Conservation (phyloP, 495 filamentous ascomycete species). For the Filosporella fistucella region DNA sequence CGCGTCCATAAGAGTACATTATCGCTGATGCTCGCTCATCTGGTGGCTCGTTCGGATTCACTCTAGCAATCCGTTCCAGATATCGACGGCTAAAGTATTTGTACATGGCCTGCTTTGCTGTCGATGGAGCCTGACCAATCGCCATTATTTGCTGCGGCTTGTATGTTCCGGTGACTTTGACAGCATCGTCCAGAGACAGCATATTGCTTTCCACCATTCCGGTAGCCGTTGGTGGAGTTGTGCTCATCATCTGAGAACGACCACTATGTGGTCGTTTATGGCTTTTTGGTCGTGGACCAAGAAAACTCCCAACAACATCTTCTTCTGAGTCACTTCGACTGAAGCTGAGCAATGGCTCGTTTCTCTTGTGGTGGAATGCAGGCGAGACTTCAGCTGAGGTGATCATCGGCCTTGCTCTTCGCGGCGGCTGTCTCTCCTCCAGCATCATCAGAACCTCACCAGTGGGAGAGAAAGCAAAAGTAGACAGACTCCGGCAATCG, state of each 20-base stretch:
- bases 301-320: slow-evolving; percentile 54
- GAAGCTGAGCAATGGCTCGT: slow-evolving; percentile 40
- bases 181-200: slow-evolving; percentile 55
- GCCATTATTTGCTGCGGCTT: slow-evolving; percentile 57
- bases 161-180: slow-evolving; percentile 50
- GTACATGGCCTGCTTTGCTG: slow-evolving; percentile 47
- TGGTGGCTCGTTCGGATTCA: slow-evolving; percentile 23
- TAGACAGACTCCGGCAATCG: slow-evolving; percentile 63
- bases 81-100: slow-evolving; percentile 59
- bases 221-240: slow-evolving; percentile 54
- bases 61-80: slow-evolving; percentile 35
- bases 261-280: slow-evolving; percentile 34
- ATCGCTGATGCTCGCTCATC: slow-evolving; percentile 42
- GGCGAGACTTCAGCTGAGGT: slow-evolving; percentile 15
- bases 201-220: slow-evolving; percentile 42
- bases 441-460: slow-evolving; percentile 57
- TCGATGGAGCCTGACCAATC: slow-evolving; percentile 54
- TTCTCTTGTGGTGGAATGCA: slow-evolving; percentile 28
- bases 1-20: slow-evolving; percentile 57
- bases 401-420: slow-evolving; percentile 17
- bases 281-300: slow-evolving; percentile 40
- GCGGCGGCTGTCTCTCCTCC: slow-evolving; percentile 39
- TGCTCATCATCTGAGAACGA: slow-evolving; percentile 38
- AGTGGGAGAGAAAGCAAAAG: slow-evolving; percentile 52
- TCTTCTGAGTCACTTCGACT: slow-evolving; percentile 68